A percentile compares a stretch with the other conserved stretches of the same genome.
Evolutionary conservation across 148 eudicot species (phyloP).

Genomic region (Heliamphora exappendiculata): DNA sequence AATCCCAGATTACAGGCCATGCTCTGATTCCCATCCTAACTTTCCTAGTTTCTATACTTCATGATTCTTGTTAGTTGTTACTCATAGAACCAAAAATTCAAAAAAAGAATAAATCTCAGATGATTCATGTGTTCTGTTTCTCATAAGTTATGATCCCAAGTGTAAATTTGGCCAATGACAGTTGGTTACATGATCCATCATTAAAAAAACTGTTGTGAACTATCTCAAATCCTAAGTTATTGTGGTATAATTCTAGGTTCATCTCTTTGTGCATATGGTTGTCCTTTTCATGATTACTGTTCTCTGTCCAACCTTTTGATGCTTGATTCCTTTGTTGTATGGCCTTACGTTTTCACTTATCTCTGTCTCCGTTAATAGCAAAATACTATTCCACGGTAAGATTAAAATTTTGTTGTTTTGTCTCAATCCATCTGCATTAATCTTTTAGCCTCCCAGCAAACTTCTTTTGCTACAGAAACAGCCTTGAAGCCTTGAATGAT

Average conservation of each 20-base stretch:
- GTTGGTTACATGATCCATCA: neutral
- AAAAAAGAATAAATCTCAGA: neutral
- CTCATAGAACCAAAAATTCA: no score
- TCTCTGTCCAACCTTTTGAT: neutral
- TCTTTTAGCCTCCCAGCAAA: neutral
- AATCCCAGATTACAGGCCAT: neutral
- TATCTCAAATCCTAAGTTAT: neutral
- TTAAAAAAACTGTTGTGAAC: neutral
- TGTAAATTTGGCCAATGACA: neutral
- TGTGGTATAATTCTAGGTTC: neutral
- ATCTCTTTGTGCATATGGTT: neutral
- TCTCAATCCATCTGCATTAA: neutral
- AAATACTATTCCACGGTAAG: neutral
- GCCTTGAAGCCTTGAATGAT: neutral
- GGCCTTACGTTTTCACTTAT: neutral
- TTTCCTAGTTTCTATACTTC: neutral
- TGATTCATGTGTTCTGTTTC: neutral
- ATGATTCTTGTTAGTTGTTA: neutral
- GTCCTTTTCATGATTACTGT: neutral
- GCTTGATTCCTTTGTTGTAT: neutral
- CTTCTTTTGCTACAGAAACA: neutral
- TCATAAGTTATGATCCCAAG: neutral
- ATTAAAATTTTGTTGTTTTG: neutral
- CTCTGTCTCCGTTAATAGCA: neutral
- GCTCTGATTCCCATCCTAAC: neutral